A percentile compares a stretch with the other conserved stretches of the same genome.
Conservation (phyloP, 805 yeast species). For the Metschnikowia amazonensis region DNA sequence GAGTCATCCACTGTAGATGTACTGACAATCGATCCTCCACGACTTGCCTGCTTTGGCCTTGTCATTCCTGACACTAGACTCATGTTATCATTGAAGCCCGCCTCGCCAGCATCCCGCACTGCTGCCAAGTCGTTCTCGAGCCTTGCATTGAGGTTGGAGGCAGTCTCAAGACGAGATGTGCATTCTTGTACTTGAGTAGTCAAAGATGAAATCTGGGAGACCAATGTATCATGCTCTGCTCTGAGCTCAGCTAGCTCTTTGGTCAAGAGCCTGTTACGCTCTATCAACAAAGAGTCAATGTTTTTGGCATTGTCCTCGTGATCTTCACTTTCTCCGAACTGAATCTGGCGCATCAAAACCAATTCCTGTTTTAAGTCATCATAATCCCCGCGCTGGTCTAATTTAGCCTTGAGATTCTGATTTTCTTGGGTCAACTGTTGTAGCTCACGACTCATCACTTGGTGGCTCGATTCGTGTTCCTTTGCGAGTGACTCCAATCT, state of each 20-base stretch:
- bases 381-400: slow-evolving; percentile 60
- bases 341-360: slow-evolving; percentile 65
- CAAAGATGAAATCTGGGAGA: slow-evolving; percentile 37
- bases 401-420: slow-evolving; percentile 44
- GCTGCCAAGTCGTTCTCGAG: slow-evolving; percentile 72
- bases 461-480: slow-evolving; percentile 32
- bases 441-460: slow-evolving; percentile 43
- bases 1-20: slow-evolving; percentile 34
- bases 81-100: slow-evolving; percentile 53
- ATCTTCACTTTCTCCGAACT: slow-evolving; percentile 54
- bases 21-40: slow-evolving; percentile 34
- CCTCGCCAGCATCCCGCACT: slow-evolving; percentile 42
- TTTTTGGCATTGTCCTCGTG: slow-evolving; percentile 27
- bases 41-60: slow-evolving; percentile 20
- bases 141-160: slow-evolving; percentile 49
- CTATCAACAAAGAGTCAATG: slow-evolving; percentile 58
- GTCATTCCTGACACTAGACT: slow-evolving; percentile 63
- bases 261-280: slow-evolving; percentile 69
- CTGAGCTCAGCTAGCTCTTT: slow-evolving; percentile 66
- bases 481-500: slow-evolving; percentile 21
- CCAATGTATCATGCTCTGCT: slow-evolving; percentile 50
- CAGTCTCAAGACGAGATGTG: slow-evolving; percentile 36
- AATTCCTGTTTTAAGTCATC: slow-evolving; percentile 78
- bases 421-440: slow-evolving; percentile 49
- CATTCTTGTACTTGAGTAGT: slow-evolving; percentile 33